Conservation (phyloP, 2,329 filamentous ascomycete genomes). For the Microsporum ferrugineum region DNA sequence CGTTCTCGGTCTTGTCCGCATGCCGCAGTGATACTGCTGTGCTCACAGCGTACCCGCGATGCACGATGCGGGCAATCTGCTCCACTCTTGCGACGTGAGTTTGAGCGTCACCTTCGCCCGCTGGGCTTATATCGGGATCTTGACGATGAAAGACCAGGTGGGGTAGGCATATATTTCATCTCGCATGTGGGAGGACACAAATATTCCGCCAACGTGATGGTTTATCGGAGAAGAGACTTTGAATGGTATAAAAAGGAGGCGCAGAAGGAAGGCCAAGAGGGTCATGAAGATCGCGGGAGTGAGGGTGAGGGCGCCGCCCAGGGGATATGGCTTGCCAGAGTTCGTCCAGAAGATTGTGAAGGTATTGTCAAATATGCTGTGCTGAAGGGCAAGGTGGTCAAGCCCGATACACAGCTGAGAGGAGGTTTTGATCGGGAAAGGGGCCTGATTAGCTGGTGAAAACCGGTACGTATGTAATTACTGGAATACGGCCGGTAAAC, state of each 20-base stretch:
- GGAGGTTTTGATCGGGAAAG: slow-evolving; percentile 79
- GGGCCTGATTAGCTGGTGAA: slow-evolving; percentile 76
- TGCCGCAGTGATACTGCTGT: slow-evolving; percentile 77
- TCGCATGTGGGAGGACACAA: slow-evolving; percentile 95
- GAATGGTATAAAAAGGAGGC: slow-evolving; percentile 24
- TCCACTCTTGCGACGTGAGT: slow-evolving; percentile 73
- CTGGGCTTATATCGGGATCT: slow-evolving; percentile 76
- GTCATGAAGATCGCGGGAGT: slow-evolving; percentile 10
- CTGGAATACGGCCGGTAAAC: neutral
- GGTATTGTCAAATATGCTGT: slow-evolving; percentile 83
- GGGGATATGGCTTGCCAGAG: slow-evolving; percentile 83
- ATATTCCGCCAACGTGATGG: slow-evolving; percentile 86
- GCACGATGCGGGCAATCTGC: slow-evolving; percentile 90
- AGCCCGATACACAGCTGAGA: slow-evolving; percentile 71
- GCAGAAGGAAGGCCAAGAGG: slow-evolving; percentile 22
- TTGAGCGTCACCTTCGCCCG: slow-evolving; percentile 77
- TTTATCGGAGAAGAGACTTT: slow-evolving; percentile 57
- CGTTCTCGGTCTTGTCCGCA: slow-evolving; percentile 62
- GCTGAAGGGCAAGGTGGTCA: slow-evolving; percentile 85
- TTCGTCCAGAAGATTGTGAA: slow-evolving; percentile 81
- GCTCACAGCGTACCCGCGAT: slow-evolving; percentile 88
- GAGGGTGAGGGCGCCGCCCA: slow-evolving; percentile 56
- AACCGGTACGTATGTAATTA: neutral
- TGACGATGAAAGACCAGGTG: slow-evolving; percentile 77
- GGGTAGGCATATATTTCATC: slow-evolving; percentile 93